These are phyloP conservation scores for Kwoniella newhampshirensis DNA, from an alignment of 768 basidiomycete species.

Conservation along the genomic window DNA sequence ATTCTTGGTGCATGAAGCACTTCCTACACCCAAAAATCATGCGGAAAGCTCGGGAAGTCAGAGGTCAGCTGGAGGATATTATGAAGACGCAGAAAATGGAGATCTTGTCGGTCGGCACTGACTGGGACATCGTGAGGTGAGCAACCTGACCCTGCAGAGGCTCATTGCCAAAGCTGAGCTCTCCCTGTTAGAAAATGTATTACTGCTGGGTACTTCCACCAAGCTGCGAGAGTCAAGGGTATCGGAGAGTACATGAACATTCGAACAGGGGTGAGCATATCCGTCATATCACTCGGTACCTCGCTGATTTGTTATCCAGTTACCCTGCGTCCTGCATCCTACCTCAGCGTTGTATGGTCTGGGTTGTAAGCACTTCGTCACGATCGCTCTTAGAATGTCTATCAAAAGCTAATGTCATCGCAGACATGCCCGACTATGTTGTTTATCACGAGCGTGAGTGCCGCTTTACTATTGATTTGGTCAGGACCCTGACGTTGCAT, in stretches of 20 bases:
- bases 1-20: conserved; percentile 92
- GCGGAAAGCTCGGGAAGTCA: conserved; percentile 91
- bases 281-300: background rate
- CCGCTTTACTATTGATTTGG: background rate
- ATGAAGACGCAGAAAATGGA: conserved; percentile 99
- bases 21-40: conserved; percentile 95
- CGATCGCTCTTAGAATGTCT: conserved; percentile 6
- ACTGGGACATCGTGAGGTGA: conserved; percentile 84
- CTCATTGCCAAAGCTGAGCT: background rate
- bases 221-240: conserved; percentile 95
- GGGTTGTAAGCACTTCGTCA: conserved; percentile 64
- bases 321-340: conserved; percentile 93
- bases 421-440: conserved; percentile 93
- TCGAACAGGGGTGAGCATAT: conserved; percentile 65
- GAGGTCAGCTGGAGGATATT: conserved; percentile 93
- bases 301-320: conserved; percentile 20
- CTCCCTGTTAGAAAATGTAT: conserved; percentile 75
- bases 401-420: conserved; percentile 18
- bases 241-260: conserved; percentile 99
- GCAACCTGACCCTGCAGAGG: conserved; percentile 12
- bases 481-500: conserved; percentile 14
- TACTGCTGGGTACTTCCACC: conserved; percentile 97
- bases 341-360: conserved; percentile 95
- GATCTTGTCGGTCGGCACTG: conserved; percentile 83
- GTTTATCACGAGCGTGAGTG: conserved; percentile 79